These are phyloP conservation scores for Trypanosoma boissoni DNA, from an alignment of 208 protist species.

Conservation along the genomic window DNA sequence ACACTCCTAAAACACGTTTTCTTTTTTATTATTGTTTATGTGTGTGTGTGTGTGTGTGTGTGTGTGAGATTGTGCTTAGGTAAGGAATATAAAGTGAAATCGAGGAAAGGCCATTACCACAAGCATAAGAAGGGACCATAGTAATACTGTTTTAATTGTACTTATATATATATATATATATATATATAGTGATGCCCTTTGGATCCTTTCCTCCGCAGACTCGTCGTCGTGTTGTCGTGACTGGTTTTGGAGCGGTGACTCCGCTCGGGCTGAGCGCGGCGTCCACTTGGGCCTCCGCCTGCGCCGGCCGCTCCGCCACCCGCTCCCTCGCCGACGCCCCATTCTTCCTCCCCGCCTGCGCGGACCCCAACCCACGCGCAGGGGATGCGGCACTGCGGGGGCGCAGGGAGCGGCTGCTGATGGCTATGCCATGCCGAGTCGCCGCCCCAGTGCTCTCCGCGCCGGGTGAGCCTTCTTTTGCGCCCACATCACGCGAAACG, in stretches of 20 bases:
- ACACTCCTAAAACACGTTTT: too few species aligned
- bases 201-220: conserved; percentile 34
- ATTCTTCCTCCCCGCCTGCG: conserved; percentile 56
- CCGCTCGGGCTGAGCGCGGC: conserved; percentile 83
- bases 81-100: neutral
- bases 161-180: neutral
- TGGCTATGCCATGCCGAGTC: conserved; percentile 66
- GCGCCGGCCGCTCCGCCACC: conserved; percentile 60
- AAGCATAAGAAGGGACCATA: conserved; percentile 1
- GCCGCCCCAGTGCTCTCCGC: conserved; percentile 41
- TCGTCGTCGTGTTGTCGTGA: conserved; percentile 93
- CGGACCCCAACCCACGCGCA: conserved; percentile 40
- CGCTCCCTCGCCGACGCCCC: conserved; percentile 35
- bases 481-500: conserved; percentile 50
- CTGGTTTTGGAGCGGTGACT: conserved; percentile 93
- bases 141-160: neutral
- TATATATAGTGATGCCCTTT: conserved; percentile 27
- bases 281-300: conserved; percentile 74
- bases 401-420: conserved; percentile 32
- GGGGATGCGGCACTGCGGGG: conserved; percentile 26
- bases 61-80: too few species aligned
- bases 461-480: conserved; percentile 27
- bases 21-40: too few species aligned
- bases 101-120: neutral
- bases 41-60: too few species aligned